Conservation (phyloP, 345 rosid species). For the Crucihimalaya himalaica region DNA sequence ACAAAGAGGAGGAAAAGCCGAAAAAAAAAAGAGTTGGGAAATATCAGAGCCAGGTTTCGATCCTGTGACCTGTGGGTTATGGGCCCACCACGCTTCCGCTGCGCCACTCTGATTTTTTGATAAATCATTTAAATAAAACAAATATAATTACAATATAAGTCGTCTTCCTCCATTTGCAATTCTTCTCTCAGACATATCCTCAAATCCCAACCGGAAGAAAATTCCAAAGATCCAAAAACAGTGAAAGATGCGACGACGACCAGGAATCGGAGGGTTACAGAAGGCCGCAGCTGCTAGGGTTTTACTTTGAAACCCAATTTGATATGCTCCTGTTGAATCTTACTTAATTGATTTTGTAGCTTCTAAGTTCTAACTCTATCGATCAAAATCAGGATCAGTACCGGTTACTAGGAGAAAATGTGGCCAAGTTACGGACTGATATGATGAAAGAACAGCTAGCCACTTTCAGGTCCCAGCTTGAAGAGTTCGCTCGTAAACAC, state of each 20-base stretch:
- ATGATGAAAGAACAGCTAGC: conserved; percentile 97
- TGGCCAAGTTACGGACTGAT: conserved; percentile 80
- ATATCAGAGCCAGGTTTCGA: conserved; percentile 72
- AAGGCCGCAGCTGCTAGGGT: conserved; percentile 91
- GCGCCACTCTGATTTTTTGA: conserved; percentile 56
- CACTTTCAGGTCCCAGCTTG: conserved; percentile 82
- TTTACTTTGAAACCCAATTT: conserved; percentile 25
- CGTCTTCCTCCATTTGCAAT: not conserved
- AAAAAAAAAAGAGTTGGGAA: too few species aligned
- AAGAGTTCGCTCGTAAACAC: conserved; percentile 92
- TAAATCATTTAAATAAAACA: fast-evolving
- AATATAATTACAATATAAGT: not conserved
- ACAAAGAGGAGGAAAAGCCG: too few species aligned
- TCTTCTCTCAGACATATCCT: too few species aligned
- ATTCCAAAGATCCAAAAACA: conserved; percentile 7
- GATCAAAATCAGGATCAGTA: conserved; percentile 63
- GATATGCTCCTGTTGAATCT: not conserved
- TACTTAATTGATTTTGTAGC: not conserved
- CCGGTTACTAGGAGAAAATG: conserved; percentile 84
- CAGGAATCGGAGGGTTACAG: conserved; percentile 89
- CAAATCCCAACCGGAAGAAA: not conserved
- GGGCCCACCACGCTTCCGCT: conserved; percentile 74
- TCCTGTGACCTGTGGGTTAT: conserved; percentile 88
- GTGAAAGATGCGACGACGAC: conserved; percentile 66
- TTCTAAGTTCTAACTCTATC: not conserved